These are phyloP conservation scores for Cadophora malorum DNA, from an alignment of 2,329 filamentous ascomycete species.

Conservation along the genomic window DNA sequence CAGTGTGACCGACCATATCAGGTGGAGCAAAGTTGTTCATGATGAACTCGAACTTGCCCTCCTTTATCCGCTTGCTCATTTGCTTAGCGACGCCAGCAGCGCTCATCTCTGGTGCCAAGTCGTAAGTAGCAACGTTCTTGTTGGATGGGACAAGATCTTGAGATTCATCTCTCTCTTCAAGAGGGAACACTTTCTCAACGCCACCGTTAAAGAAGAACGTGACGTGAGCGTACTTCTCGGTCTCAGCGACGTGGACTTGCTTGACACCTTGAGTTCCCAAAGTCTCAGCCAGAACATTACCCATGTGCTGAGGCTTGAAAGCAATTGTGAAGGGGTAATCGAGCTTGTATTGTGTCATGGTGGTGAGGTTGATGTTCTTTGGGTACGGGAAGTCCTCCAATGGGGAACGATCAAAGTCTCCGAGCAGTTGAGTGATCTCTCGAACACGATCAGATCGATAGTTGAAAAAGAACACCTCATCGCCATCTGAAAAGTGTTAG, in stretches of 20 bases:
- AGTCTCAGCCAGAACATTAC: constrained; percentile 97
- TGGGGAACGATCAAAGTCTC: constrained; percentile 89
- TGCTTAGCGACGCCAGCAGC: constrained; percentile 89
- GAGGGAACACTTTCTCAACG: constrained; percentile 93
- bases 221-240: constrained; percentile 99
- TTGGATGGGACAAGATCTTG: constrained; percentile 85
- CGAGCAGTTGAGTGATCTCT: constrained; percentile 93
- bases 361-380: constrained; percentile 84
- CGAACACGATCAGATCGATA: constrained; percentile 98
- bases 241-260: constrained; percentile 97
- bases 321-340: constrained; percentile 93
- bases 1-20: constrained; percentile 99
- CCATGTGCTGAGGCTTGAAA: constrained; percentile 95
- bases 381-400: constrained; percentile 92
- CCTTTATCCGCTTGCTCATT: constrained; percentile 83
- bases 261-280: constrained; percentile 85
- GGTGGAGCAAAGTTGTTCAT: constrained; percentile 99
- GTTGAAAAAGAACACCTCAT: constrained; percentile 99
- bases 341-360: constrained; percentile 98
- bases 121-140: constrained; percentile 89
- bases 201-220: constrained; percentile 99
- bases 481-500: constrained; percentile 66
- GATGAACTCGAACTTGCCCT: constrained; percentile 90
- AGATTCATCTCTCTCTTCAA: constrained; percentile 86
- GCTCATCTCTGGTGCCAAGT: constrained; percentile 94